These are phyloP conservation scores for Primulina huaijiensis DNA, from an alignment of 257 asterid genomes.

Conservation along the genomic window DNA sequence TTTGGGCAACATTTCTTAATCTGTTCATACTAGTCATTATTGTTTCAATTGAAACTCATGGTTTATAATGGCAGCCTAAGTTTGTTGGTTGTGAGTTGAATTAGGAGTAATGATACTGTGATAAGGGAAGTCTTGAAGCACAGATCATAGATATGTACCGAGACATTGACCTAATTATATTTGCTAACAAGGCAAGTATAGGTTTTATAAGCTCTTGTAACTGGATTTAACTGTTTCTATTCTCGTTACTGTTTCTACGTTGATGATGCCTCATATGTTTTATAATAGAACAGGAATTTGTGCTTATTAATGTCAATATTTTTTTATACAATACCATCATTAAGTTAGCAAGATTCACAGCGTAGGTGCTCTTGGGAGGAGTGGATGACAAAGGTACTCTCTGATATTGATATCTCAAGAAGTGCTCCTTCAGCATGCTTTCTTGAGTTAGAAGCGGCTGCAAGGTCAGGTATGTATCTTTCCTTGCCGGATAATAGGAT, in stretches of 20 bases:
- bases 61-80: background rate
- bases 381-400: conserved; percentile 62
- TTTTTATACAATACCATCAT: conserved; percentile 23
- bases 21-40: background rate
- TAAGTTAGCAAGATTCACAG: conserved; percentile 46
- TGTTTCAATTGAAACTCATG: background rate
- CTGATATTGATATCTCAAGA: conserved; percentile 69
- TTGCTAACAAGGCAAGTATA: background rate
- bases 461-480: conserved; percentile 63
- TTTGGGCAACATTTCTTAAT: background rate
- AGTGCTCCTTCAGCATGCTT: conserved; percentile 61
- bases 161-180: background rate
- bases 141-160: background rate
- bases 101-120: too few species aligned
- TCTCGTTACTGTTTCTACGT: background rate
- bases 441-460: conserved; percentile 85
- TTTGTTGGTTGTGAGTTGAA: background rate
- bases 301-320: conserved; percentile 8
- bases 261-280: conserved; percentile 3
- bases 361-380: conserved; percentile 69
- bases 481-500: conserved; percentile 14
- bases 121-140: background rate
- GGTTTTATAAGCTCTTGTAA: background rate
- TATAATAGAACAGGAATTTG: conserved; percentile 10
- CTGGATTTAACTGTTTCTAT: too few species aligned